Percentiles rank a stretch among this genome's conserved stretches.
These are phyloP conservation scores for Astraeus odoratus DNA, from an alignment of 768 basidiomycete species.

Conservation along the genomic window DNA sequence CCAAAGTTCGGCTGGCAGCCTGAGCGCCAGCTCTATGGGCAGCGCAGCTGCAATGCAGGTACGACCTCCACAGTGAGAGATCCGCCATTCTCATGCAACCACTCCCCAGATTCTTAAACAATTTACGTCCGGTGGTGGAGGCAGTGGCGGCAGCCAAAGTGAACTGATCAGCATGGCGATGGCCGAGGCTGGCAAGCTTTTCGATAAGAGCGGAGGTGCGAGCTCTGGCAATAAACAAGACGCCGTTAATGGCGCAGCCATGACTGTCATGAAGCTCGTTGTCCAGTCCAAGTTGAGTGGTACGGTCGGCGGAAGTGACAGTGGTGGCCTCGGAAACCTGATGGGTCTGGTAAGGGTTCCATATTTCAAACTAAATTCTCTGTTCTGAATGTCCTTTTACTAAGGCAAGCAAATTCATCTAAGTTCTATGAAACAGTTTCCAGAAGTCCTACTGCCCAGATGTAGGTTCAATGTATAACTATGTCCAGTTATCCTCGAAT, in stretches of 20 bases:
- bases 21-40: constrained; percentile 60
- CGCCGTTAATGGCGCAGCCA: constrained; percentile 75
- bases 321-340: constrained; percentile 60
- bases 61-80: constrained; percentile 1
- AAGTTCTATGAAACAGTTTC: too few species aligned
- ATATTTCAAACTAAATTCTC: too few species aligned
- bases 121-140: constrained; percentile 33
- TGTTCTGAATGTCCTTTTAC: too few species aligned
- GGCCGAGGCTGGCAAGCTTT: constrained; percentile 71
- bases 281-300: constrained; percentile 59
- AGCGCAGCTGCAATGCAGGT: constrained; percentile 76
- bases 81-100: too few species aligned
- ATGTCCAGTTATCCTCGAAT: too few species aligned
- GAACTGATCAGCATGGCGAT: constrained; percentile 82
- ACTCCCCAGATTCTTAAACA: too few species aligned
- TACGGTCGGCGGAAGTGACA: constrained; percentile 52
- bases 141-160: constrained; percentile 29
- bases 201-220: constrained; percentile 49
- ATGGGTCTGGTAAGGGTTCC: constrained; percentile 44
- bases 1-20: constrained; percentile 33
- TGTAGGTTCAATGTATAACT: too few species aligned
- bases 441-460: too few species aligned
- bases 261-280: constrained; percentile 79
- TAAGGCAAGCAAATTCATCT: too few species aligned
- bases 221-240: constrained; percentile 68